A percentile compares a stretch with the other conserved stretches of the same genome.
phyloP scores from a whole-genome alignment of 352 stramenopile genomes.

The Pythium chondricola region DNA sequence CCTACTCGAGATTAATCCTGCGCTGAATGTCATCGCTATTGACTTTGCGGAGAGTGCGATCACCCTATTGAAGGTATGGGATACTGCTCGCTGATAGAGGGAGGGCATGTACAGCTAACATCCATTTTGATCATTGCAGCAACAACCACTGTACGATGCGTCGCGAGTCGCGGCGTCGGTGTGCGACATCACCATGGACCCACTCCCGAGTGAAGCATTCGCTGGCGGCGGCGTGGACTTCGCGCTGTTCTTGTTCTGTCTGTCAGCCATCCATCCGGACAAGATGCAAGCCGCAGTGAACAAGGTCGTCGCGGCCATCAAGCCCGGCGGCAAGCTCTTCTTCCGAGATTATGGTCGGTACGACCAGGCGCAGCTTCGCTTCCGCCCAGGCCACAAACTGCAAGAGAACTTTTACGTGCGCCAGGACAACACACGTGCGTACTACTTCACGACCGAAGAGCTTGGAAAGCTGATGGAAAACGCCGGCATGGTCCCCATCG shows the following conservation, averaged over 20 bases:
- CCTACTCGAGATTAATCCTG: slow-evolving; percentile 88
- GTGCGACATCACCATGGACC: slow-evolving; percentile 82
- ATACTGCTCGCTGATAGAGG: slow-evolving; percentile 3
- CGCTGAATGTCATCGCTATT: slow-evolving; percentile 85
- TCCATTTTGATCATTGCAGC: slow-evolving; percentile 23
- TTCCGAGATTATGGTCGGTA: slow-evolving; percentile 95
- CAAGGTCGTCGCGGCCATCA: slow-evolving; percentile 81
- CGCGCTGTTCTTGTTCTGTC: slow-evolving; percentile 79
- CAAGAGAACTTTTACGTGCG: slow-evolving; percentile 95
- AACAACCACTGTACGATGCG: slow-evolving; percentile 78
- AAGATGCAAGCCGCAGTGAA: slow-evolving; percentile 82
- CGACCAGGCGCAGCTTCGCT: slow-evolving; percentile 94
- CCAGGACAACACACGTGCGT: slow-evolving; percentile 93
- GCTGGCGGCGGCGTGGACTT: slow-evolving; percentile 70
- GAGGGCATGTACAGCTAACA: slow-evolving; percentile 11
- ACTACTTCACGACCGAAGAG: slow-evolving; percentile 92
- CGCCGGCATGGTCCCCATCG: slow-evolving; percentile 52
- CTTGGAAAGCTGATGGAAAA: slow-evolving; percentile 51
- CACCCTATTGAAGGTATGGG: slow-evolving; percentile 79
- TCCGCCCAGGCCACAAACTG: slow-evolving; percentile 81
- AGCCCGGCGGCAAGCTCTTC: slow-evolving; percentile 81
- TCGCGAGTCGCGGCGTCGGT: slow-evolving; percentile 62
- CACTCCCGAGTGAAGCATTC: slow-evolving; percentile 46
- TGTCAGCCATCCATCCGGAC: slow-evolving; percentile 89
- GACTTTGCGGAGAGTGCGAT: slow-evolving; percentile 93